A percentile compares a stretch with the other conserved stretches of the same genome.
phyloP scores from a whole-genome alignment of 257 asterid species.

The Oldenlandia corymbosa region DNA sequence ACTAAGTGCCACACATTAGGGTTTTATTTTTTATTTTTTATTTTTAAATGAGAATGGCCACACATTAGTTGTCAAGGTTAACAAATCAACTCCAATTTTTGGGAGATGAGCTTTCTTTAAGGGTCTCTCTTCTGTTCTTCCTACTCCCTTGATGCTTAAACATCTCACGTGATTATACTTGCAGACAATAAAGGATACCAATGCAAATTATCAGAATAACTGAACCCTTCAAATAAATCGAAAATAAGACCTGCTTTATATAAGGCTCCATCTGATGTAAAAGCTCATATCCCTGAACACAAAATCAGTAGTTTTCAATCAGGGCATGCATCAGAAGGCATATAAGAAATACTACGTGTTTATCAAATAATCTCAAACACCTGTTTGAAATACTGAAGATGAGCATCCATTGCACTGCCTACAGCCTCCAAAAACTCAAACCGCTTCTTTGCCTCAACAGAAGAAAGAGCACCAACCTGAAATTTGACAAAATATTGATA shows the following conservation, averaged over 20 bases:
- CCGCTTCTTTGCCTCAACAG: constrained; percentile 89
- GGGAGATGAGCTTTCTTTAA: background rate
- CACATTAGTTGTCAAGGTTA: too few relatives aligned
- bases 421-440: constrained; percentile 84
- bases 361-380: constrained; percentile 29
- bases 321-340: constrained; percentile 11
- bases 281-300: constrained; percentile 77
- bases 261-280: constrained; percentile 93
- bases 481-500: constrained; percentile 13
- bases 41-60: too few relatives aligned
- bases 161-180: background rate
- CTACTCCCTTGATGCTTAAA: background rate
- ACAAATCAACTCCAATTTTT: background rate
- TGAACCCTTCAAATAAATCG: background rate
- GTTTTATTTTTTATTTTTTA: too few relatives aligned
- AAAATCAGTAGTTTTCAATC: constrained; percentile 22
- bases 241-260: constrained; percentile 64
- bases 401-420: constrained; percentile 82
- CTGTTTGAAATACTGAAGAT: constrained; percentile 82
- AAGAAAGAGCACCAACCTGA: constrained; percentile 81
- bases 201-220: background rate
- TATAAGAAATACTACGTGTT: constrained; percentile 4
- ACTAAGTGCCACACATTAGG: too few relatives aligned
- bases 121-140: background rate
- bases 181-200: background rate